Evolutionary conservation across 1,284 basidiomycete species (phyloP).

Genomic region (Austroboletus novae-zelandiae): DNA sequence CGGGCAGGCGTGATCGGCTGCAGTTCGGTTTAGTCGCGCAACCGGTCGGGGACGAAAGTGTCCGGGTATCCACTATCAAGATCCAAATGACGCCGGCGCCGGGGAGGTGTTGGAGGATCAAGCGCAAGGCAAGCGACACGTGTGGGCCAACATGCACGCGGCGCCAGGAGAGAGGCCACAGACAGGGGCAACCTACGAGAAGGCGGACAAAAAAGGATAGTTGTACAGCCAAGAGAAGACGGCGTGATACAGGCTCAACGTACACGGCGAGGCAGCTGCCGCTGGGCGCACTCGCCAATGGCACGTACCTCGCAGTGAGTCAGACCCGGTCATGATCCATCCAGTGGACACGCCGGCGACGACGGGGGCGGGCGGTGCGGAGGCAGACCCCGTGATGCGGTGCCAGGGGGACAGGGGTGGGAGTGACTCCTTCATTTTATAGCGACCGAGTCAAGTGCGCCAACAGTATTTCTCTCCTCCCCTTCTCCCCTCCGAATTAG

Average conservation of each 20-base stretch:
- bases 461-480: slow-evolving; percentile 11
- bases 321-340: slow-evolving; percentile 1
- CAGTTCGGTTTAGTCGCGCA: background rate
- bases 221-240: background rate
- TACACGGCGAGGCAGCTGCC: too few relatives aligned
- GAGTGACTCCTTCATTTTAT: slow-evolving; percentile 29
- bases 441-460: slow-evolving; percentile 23
- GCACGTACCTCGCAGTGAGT: slow-evolving; percentile 2
- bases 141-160: slow-evolving; percentile 1
- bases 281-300: too few relatives aligned
- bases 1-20: background rate
- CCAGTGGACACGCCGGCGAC: background rate
- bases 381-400: slow-evolving; percentile 18
- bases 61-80: background rate
- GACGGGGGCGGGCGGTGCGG: slow-evolving; percentile 11
- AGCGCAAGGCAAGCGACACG: background rate
- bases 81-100: background rate
- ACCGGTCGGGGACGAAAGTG: background rate
- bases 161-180: background rate
- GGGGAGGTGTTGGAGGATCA: background rate
- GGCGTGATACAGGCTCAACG: too few relatives aligned
- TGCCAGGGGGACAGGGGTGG: slow-evolving; percentile 21
- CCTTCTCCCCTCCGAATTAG: background rate
- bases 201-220: slow-evolving; percentile 1
- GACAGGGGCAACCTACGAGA: background rate